Evolutionary conservation across 2,329 filamentous ascomycete species (phyloP).

Genomic region (Diaporthe vexans): DNA sequence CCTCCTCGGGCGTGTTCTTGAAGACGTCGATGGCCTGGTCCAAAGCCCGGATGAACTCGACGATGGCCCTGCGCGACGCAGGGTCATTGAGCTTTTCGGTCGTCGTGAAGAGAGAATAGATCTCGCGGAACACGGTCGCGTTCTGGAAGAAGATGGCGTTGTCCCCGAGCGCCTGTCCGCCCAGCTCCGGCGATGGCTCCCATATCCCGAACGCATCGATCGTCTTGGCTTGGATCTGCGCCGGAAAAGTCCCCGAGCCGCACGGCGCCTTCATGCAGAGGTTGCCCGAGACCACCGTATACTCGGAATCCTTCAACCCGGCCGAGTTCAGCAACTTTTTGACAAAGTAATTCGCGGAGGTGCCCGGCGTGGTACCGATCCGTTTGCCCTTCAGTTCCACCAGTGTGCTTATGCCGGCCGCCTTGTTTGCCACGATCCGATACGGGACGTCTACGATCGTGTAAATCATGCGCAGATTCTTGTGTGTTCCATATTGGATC

Average conservation of each 20-base stretch:
- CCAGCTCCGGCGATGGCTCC: conserved; percentile 6
- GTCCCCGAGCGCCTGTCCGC: neutral
- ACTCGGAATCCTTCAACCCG: neutral
- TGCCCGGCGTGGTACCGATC: neutral
- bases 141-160: conserved; percentile 15
- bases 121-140: conserved; percentile 7
- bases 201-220: conserved; percentile 17
- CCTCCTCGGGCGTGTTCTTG: conserved; percentile 3
- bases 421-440: conserved; percentile 7
- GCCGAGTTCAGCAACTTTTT: neutral
- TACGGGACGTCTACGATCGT: conserved; percentile 8
- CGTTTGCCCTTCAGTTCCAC: neutral
- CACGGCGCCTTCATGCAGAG: neutral
- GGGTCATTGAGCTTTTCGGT: conserved; percentile 16
- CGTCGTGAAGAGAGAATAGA: conserved; percentile 1
- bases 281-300: neutral
- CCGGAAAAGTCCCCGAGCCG: neutral
- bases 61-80: conserved; percentile 1
- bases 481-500: conserved; percentile 1
- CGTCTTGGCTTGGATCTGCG: conserved; percentile 9
- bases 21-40: neutral
- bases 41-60: conserved; percentile 3
- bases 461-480: conserved; percentile 2
- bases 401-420: neutral
- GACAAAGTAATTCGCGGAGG: neutral